These are phyloP conservation scores for Ceratocystis huliohia DNA, from an alignment of 2,329 filamentous ascomycete species.

Conservation along the genomic window DNA sequence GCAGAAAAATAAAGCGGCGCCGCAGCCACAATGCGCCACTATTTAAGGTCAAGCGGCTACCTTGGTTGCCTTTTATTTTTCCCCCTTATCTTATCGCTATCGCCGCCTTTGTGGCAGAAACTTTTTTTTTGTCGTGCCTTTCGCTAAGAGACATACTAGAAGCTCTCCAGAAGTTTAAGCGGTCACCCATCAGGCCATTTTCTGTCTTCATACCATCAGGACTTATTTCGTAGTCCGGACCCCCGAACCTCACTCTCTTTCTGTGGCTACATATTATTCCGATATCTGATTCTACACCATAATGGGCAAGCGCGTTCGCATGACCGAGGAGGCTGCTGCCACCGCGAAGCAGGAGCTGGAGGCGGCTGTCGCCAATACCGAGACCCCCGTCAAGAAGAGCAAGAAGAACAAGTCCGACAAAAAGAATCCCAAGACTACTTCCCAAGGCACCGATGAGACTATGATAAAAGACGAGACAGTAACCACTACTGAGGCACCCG, in stretches of 20 bases:
- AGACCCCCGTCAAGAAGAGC: background rate
- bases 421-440: background rate
- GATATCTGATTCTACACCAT: background rate
- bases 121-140: conserved; percentile 1
- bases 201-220: background rate
- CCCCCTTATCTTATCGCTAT: conserved; percentile 8
- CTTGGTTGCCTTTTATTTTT: background rate
- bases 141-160: background rate
- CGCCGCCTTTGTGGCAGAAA: conserved; percentile 10
- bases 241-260: background rate
- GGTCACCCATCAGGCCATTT: background rate
- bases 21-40: background rate
- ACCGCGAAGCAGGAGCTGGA: conserved; percentile 12
- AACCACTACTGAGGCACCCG: background rate
- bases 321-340: conserved; percentile 13
- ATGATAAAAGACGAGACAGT: background rate
- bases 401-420: conserved; percentile 11
- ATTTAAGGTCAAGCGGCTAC: background rate
- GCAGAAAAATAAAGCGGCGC: background rate
- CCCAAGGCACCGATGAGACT: background rate
- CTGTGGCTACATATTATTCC: background rate
- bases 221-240: background rate
- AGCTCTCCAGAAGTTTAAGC: background rate
- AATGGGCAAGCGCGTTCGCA: conserved; percentile 17
- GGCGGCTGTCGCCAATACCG: background rate